Percentiles rank a stretch among this genome's conserved stretches.
Evolutionary conservation across 2,329 filamentous ascomycete species (phyloP).

Genomic region (Nectriaceae sp.): DNA sequence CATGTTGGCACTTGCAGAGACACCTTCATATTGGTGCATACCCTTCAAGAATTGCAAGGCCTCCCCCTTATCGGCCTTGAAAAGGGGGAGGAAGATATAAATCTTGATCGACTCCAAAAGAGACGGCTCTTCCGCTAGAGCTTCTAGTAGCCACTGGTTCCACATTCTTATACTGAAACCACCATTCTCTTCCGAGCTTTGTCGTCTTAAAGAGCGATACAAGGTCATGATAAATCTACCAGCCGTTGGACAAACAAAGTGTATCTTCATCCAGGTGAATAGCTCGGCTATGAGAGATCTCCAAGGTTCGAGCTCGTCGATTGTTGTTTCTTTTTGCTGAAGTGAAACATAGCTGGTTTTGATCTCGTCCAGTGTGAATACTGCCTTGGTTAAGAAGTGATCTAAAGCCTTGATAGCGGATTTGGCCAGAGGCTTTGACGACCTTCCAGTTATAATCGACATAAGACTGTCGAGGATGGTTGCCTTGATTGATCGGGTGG

Average conservation of each 20-base stretch:
- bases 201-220: constrained; percentile 49
- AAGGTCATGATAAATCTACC: constrained; percentile 63
- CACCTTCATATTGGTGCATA: constrained; percentile 53
- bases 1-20: constrained; percentile 45
- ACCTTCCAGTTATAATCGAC: constrained; percentile 60
- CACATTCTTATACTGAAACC: constrained; percentile 45
- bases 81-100: constrained; percentile 64
- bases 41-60: constrained; percentile 59
- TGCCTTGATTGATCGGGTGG: constrained; percentile 41
- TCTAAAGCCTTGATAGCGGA: constrained; percentile 69
- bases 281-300: constrained; percentile 50
- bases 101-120: constrained; percentile 64
- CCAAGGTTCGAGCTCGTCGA: constrained; percentile 42
- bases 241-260: constrained; percentile 60
- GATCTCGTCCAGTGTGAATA: constrained; percentile 52
- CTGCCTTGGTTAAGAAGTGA: constrained; percentile 62
- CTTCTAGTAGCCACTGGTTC: constrained; percentile 58
- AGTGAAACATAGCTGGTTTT: constrained; percentile 44
- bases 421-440: constrained; percentile 66
- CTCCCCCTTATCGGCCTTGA: constrained; percentile 56
- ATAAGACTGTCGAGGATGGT: constrained; percentile 54
- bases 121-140: constrained; percentile 49
- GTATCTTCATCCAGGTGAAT: constrained; percentile 57
- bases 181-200: constrained; percentile 22
- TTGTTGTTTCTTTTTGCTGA: constrained; percentile 26